Evolutionary conservation across 495 filamentous ascomycete species (phyloP).

Genomic region (Polyplosphaeria fusca): DNA sequence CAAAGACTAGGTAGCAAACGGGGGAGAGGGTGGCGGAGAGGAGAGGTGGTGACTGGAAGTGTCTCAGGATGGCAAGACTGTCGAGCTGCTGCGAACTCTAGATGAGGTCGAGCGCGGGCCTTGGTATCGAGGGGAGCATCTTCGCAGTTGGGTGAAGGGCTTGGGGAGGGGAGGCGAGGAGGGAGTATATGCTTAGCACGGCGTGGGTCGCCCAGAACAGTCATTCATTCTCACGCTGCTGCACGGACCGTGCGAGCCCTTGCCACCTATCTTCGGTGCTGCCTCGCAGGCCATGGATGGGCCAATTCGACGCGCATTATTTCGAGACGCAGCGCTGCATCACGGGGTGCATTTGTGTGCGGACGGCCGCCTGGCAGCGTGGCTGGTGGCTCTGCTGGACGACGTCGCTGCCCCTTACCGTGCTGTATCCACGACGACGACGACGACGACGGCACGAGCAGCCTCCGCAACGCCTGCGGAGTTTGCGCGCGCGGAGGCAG

Average conservation of each 20-base stretch:
- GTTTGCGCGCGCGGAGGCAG: no score
- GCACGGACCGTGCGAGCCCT: neutral
- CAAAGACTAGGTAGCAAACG: slow-evolving; percentile 16
- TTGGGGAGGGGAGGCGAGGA: neutral
- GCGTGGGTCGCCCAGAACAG: neutral
- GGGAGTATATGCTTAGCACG: neutral
- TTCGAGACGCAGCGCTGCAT: slow-evolving; percentile 6
- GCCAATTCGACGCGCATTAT: neutral
- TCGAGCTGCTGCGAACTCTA: slow-evolving; percentile 10
- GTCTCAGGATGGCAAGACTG: neutral
- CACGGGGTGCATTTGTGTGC: no score
- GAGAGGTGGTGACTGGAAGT: slow-evolving; percentile 5
- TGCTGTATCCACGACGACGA: no score
- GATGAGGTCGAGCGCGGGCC: slow-evolving; percentile 22
- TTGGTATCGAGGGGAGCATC: slow-evolving; percentile 27
- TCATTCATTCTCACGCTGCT: no score
- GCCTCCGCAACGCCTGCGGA: no score
- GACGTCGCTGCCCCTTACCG: no score
- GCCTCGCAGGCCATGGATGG: neutral
- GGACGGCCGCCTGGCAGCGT: no score
- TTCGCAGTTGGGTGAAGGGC: slow-evolving; percentile 6
- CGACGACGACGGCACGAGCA: no score
- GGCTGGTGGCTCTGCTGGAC: no score
- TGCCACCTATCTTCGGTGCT: neutral
- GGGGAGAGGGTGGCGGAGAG: slow-evolving; percentile 11